Conservation (phyloP, 345 rosid species). For the Hevea brasiliensis region DNA sequence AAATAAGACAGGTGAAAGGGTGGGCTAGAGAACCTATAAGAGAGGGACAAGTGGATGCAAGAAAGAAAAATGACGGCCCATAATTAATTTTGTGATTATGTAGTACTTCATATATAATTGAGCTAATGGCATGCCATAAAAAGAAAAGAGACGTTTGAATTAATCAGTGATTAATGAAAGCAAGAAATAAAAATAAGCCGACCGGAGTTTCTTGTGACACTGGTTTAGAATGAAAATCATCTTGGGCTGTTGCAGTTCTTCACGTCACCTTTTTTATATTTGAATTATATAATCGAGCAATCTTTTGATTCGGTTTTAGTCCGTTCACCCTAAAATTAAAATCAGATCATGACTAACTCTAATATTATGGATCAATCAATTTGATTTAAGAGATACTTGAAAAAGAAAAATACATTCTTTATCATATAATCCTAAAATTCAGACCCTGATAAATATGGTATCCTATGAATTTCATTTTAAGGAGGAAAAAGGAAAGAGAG, state of each 20-base stretch:
- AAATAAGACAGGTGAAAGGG: conserved; percentile 6
- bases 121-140: conserved; percentile 23
- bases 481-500: too few species aligned
- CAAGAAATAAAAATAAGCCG: conserved; percentile 32
- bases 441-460: too few species aligned
- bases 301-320: too few species aligned
- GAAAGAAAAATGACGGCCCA: conserved; percentile 36
- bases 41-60: conserved; percentile 38
- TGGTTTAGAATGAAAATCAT: conserved; percentile 26
- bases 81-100: conserved; percentile 18
- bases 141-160: conserved; percentile 9
- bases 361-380: too few species aligned
- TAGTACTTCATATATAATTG: conserved; percentile 3
- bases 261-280: conserved; percentile 35
- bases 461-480: too few species aligned
- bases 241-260: conserved; percentile 39
- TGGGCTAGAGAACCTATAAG: conserved; percentile 4
- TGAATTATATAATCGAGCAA: background rate
- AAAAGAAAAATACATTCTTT: too few species aligned
- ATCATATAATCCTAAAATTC: too few species aligned
- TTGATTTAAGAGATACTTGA: too few species aligned
- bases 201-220: conserved; percentile 46
- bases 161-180: background rate
- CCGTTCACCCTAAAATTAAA: too few species aligned
- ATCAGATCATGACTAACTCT: too few species aligned